These are phyloP conservation scores for Ciborinia camelliae DNA, from an alignment of 2,329 filamentous ascomycete species.

Conservation along the genomic window DNA sequence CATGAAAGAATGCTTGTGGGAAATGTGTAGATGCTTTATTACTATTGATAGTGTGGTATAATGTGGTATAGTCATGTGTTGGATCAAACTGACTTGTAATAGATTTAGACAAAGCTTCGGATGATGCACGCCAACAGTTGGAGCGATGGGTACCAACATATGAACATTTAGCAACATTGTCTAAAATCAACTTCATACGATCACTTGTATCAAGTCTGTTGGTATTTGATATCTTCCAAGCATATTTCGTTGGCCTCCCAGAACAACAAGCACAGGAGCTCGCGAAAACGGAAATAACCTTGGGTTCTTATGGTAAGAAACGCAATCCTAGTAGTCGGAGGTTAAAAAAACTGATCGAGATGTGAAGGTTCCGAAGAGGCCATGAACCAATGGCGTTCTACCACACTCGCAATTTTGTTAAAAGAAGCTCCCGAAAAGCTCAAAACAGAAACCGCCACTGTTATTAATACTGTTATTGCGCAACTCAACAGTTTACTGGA, in stretches of 20 bases:
- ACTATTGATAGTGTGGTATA: background rate
- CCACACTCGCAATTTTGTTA: constrained; percentile 58
- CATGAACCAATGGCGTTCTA: constrained; percentile 64
- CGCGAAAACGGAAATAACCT: constrained; percentile 33
- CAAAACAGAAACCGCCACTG: constrained; percentile 44
- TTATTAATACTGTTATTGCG: constrained; percentile 45
- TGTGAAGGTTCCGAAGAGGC: constrained; percentile 46
- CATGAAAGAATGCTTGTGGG: background rate
- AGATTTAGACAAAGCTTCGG: constrained; percentile 47
- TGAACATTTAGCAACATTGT: constrained; percentile 49
- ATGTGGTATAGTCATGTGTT: background rate
- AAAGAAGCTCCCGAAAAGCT: constrained; percentile 50
- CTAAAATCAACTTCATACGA: constrained; percentile 61
- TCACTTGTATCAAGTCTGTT: constrained; percentile 58
- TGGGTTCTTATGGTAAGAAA: constrained; percentile 30
- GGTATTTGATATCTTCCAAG: constrained; percentile 58
- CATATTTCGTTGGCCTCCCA: constrained; percentile 62
- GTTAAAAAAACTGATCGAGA: constrained; percentile 23
- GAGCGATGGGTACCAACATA: constrained; percentile 55
- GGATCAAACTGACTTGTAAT: background rate
- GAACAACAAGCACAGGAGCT: constrained; percentile 51
- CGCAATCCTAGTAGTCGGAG: background rate
- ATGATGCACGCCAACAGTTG: constrained; percentile 44
- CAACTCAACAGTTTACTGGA: constrained; percentile 50
- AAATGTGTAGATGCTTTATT: background rate